phyloP scores from a whole-genome alignment of 208 protist genomes.

The Acanthamoeba rhysodes region DNA sequence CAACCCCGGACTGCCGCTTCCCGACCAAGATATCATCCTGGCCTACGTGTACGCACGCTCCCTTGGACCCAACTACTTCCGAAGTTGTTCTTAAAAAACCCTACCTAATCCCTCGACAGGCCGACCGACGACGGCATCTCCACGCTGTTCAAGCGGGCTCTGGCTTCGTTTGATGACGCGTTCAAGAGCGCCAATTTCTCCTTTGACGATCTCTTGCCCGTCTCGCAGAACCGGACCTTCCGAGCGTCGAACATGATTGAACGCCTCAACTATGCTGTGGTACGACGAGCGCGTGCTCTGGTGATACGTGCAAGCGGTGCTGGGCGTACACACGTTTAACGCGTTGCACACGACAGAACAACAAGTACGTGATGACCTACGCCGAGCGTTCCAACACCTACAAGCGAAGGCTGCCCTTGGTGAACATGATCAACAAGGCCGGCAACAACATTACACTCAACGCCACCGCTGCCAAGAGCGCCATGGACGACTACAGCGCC shows the following conservation, averaged over 20 bases:
- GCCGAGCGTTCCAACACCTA: slow-evolving; percentile 41
- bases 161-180: slow-evolving; percentile 30
- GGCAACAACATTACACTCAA: slow-evolving; percentile 51
- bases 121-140: slow-evolving; percentile 3
- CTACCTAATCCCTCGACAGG: neutral
- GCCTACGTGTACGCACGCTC: neutral
- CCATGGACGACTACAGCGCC: slow-evolving; percentile 46
- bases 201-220: neutral
- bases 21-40: slow-evolving; percentile 25
- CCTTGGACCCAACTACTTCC: neutral
- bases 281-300: neutral
- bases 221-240: slow-evolving; percentile 49
- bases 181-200: slow-evolving; percentile 59
- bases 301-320: too few relatives aligned
- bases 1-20: neutral
- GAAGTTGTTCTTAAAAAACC: too few relatives aligned
- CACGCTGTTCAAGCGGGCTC: slow-evolving; percentile 9
- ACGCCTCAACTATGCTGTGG: slow-evolving; percentile 5
- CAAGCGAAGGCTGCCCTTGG: slow-evolving; percentile 26
- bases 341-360: slow-evolving; percentile 54
- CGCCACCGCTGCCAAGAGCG: slow-evolving; percentile 22
- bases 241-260: neutral
- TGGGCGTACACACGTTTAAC: too few relatives aligned
- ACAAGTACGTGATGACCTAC: slow-evolving; percentile 16
- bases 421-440: slow-evolving; percentile 36